Conservation (phyloP, 192 early-diverging fungal species). For the Coemansia sp. region DNA sequence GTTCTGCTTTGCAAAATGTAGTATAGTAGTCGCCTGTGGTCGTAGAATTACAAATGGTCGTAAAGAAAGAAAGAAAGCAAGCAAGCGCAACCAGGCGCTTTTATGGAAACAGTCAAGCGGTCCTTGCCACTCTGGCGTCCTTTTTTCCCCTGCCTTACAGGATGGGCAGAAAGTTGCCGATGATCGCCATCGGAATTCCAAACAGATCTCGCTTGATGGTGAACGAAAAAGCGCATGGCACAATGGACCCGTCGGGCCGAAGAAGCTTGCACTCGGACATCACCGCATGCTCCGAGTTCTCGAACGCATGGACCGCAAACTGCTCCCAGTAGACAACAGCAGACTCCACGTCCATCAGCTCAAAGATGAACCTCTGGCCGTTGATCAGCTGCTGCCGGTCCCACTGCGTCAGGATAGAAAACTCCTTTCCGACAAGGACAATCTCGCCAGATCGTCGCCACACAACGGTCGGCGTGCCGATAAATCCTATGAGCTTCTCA, state of each 20-base stretch:
- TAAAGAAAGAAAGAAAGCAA: conserved; percentile 1
- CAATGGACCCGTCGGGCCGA: conserved; percentile 66
- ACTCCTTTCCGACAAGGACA: conserved; percentile 94
- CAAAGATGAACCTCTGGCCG: conserved; percentile 48
- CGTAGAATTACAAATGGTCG: neutral
- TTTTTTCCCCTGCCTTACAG: conserved; percentile 17
- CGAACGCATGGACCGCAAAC: conserved; percentile 90
- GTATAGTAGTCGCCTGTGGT: neutral
- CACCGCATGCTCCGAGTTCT: conserved; percentile 86
- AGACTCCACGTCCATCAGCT: conserved; percentile 92
- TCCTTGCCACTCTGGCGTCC: no score
- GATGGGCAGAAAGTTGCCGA: conserved; percentile 69
- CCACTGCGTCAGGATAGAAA: conserved; percentile 93
- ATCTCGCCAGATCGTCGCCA: conserved; percentile 98
- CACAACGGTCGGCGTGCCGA: conserved; percentile 94
- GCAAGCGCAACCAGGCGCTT: neutral
- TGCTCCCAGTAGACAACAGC: conserved; percentile 96
- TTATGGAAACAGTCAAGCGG: neutral
- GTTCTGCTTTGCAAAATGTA: neutral
- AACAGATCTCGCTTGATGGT: conserved; percentile 97
- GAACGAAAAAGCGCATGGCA: conserved; percentile 94
- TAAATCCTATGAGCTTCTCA: conserved; percentile 93
- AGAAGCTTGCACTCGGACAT: conserved; percentile 88
- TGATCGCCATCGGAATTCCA: conserved; percentile 87
- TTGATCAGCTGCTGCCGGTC: conserved; percentile 76